Evolutionary conservation across 2,329 filamentous ascomycete species (phyloP).

Genomic region (Colletotrichum tropicicola): DNA sequence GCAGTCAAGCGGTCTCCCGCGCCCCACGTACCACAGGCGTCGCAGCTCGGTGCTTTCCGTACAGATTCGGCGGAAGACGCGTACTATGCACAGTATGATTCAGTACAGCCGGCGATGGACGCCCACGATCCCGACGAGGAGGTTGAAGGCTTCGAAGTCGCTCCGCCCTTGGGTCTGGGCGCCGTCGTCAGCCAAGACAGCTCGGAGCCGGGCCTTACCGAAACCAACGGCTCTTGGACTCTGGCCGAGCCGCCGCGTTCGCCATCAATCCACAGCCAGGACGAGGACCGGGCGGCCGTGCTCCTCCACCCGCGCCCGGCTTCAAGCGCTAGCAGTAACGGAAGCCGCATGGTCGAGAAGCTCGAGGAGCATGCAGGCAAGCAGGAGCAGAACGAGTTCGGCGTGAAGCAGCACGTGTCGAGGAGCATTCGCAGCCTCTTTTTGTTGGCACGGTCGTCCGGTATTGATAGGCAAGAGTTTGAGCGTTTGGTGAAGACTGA

Average conservation of each 20-base stretch:
- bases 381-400: constrained; percentile 73
- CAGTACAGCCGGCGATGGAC: constrained; percentile 83
- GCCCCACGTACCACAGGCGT: constrained; percentile 47
- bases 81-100: constrained; percentile 81
- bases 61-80: constrained; percentile 66
- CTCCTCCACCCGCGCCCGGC: constrained; percentile 66
- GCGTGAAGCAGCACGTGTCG: constrained; percentile 81
- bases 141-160: constrained; percentile 42
- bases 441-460: constrained; percentile 73
- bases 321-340: constrained; percentile 66
- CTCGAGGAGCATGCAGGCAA: constrained; percentile 65
- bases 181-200: constrained; percentile 32
- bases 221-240: constrained; percentile 52
- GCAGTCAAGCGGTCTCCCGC: constrained; percentile 70
- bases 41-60: constrained; percentile 34
- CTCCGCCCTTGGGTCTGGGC: constrained; percentile 44
- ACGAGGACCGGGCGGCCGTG: constrained; percentile 45
- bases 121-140: constrained; percentile 83
- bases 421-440: constrained; percentile 82
- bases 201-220: constrained; percentile 40
- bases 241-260: constrained; percentile 53
- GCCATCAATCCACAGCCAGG: constrained; percentile 40
- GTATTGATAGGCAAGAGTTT: constrained; percentile 80
- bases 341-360: constrained; percentile 67
- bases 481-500: constrained; percentile 76